Conservation (phyloP, 495 filamentous ascomycete genomes). For the Penicillium daleae region DNA sequence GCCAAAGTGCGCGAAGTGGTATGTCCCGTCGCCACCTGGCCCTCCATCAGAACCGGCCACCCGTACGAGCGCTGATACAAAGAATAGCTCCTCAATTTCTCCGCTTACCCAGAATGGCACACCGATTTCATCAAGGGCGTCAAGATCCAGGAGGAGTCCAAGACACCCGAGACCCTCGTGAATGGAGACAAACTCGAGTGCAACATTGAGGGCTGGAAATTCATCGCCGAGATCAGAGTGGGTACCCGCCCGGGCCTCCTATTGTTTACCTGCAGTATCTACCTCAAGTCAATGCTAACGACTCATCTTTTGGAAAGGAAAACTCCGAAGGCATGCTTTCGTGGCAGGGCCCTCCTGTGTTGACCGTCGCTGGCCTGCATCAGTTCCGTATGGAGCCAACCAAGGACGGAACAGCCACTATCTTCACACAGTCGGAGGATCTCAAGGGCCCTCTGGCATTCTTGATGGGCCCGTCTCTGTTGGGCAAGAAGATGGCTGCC, state of each 20-base stretch:
- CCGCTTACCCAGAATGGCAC: slow-evolving; percentile 33
- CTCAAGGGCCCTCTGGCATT: slow-evolving; percentile 29
- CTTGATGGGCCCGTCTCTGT: slow-evolving; percentile 25
- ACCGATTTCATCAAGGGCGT: slow-evolving; percentile 32
- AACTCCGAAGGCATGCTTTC: slow-evolving; percentile 30
- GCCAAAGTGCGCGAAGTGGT: slow-evolving; percentile 37
- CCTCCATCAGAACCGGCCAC: neutral
- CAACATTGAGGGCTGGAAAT: slow-evolving; percentile 34
- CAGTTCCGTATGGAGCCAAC: slow-evolving; percentile 30
- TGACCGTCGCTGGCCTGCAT: slow-evolving; percentile 31
- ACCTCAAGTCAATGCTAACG: slow-evolving; percentile 7
- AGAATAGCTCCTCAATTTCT: slow-evolving; percentile 32
- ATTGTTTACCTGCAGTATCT: neutral
- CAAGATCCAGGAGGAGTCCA: slow-evolving; percentile 20
- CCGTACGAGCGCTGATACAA: neutral
- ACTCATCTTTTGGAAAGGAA: slow-evolving; percentile 13
- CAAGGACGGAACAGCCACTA: slow-evolving; percentile 31
- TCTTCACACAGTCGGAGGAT: slow-evolving; percentile 34
- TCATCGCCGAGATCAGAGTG: slow-evolving; percentile 30
- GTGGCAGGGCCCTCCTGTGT: slow-evolving; percentile 37
- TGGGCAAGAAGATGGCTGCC: slow-evolving; percentile 29
- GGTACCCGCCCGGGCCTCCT: neutral
- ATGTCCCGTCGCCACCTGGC: slow-evolving; percentile 4
- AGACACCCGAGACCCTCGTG: slow-evolving; percentile 18
- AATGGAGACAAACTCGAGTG: slow-evolving; percentile 28